Evolutionary conservation across 495 filamentous ascomycete species (phyloP).

Genomic region (Penicillium tannophilum): DNA sequence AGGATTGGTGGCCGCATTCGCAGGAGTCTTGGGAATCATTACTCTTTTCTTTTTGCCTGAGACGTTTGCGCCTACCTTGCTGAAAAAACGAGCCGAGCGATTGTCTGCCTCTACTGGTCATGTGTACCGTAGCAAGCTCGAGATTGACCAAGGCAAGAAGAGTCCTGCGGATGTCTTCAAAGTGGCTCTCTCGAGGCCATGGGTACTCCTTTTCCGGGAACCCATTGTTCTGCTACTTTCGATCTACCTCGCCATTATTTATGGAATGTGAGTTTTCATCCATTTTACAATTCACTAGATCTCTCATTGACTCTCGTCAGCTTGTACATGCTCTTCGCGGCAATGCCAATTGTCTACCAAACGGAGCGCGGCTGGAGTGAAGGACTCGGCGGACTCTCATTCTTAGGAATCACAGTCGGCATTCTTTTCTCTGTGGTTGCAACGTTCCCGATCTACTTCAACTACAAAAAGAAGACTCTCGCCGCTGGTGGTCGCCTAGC

Average conservation of each 20-base stretch:
- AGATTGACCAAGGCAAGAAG: constrained; percentile 29
- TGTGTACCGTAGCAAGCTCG: constrained; percentile 50
- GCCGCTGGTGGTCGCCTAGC: constrained; percentile 1
- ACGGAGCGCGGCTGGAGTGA: constrained; percentile 44
- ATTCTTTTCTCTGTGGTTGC: constrained; percentile 58
- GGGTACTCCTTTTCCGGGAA: constrained; percentile 30
- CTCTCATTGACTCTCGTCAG: constrained; percentile 25
- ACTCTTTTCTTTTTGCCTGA: constrained; percentile 52
- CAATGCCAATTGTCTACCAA: constrained; percentile 58
- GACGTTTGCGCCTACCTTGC: constrained; percentile 59
- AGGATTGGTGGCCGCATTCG: constrained; percentile 14
- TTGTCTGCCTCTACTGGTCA: constrained; percentile 56
- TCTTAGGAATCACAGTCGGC: constrained; percentile 19
- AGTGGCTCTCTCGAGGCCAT: constrained; percentile 32
- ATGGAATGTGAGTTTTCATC: constrained; percentile 37
- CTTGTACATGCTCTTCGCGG: constrained; percentile 69
- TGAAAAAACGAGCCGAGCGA: constrained; percentile 47
- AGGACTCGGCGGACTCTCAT: constrained; percentile 16
- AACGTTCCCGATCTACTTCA: constrained; percentile 6
- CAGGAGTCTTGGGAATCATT: constrained; percentile 24
- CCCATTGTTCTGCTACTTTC: constrained; percentile 57
- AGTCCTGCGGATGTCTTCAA: constrained; percentile 36
- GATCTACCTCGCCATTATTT: constrained; percentile 63
- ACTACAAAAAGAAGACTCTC: constrained; percentile 8
- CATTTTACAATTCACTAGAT: background rate